Conservation (phyloP, 345 rosid species). For the Hypericum androsaemum region DNA sequence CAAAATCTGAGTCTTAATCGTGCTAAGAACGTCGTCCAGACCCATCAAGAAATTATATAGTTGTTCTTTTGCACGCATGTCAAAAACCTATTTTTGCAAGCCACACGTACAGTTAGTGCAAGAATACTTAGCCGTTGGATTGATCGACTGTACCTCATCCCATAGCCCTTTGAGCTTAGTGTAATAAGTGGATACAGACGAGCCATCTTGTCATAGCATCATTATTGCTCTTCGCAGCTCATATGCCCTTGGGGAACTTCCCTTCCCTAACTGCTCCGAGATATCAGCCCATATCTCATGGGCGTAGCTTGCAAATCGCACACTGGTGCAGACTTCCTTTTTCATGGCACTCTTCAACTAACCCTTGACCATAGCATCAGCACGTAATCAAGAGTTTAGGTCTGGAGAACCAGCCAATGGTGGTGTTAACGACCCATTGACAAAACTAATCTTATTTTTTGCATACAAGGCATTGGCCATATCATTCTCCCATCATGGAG, state of each 20-base stretch:
- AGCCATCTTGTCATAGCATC: neutral
- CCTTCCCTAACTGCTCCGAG: neutral
- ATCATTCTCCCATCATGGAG: neutral
- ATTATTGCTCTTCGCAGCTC: neutral
- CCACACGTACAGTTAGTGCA: neutral
- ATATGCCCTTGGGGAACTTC: neutral
- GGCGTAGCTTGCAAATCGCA: neutral
- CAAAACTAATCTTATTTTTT: neutral
- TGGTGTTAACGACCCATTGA: neutral
- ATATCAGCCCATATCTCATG: neutral
- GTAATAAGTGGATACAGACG: neutral
- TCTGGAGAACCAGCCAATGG: neutral
- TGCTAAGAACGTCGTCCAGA: neutral
- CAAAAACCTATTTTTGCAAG: neutral
- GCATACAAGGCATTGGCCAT: neutral
- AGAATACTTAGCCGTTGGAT: neutral
- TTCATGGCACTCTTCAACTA: neutral
- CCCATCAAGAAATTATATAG: neutral
- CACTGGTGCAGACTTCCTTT: neutral
- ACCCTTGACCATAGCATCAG: neutral
- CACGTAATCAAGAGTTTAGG: neutral
- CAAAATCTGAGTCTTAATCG: neutral
- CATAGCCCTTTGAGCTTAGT: neutral
- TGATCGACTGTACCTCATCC: neutral
- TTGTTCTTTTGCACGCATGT: neutral